Evolutionary conservation across 768 basidiomycete genomes (phyloP), one percentile per base, ranked within the genome.

Genomic region (Kwoniella sp.): DNA sequence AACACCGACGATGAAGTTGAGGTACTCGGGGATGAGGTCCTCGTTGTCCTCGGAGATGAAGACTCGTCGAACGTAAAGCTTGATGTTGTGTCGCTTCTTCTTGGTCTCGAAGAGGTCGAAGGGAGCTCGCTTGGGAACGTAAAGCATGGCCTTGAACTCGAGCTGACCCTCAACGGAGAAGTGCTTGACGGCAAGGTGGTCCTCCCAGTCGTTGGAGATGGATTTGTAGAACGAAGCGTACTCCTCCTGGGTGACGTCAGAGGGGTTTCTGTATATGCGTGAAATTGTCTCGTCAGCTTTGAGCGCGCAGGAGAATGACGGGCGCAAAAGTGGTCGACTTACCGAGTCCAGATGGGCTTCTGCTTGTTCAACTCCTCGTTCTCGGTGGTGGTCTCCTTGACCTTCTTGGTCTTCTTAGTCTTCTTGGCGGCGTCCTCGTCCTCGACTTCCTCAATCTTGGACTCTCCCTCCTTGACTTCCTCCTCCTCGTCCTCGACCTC

Each of bases 81-180:
- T 99, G 87, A 99, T 98, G 90, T 98, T 98, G 87, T 97, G 97
- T 78, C 95, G 92, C 88, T 98, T 98, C 91, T 98, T 98, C 90
- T 99, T 98, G 67, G 91, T 91, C 86, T 99, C 96, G 84, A 99
- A 99, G 82, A 99, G 90, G 80, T 99, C 96, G 83, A 98, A 98
- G 58, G 96, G 96, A 50, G 95, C 96, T 67, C 93, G 93, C 84
- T 96, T 98, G 72, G 95, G 95, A 70, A 97, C 85, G 85, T 87
- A 99, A 75, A 99, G 89, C 82, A 99, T 95, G 29, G 95, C 96
- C 88, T 97, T 98, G 88, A 99, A 98, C 83, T 98, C 96, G 72
- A 99, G 93, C 81, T 99, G 96, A 85, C 96, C 96, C 83, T 99
- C 96, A 53, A 99, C 95, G 57, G 95, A 97, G 89, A 98, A 98